Evolutionary conservation across 1,284 basidiomycete species (phyloP).

Genomic region (Apiotrichum veenhuisii): DNA sequence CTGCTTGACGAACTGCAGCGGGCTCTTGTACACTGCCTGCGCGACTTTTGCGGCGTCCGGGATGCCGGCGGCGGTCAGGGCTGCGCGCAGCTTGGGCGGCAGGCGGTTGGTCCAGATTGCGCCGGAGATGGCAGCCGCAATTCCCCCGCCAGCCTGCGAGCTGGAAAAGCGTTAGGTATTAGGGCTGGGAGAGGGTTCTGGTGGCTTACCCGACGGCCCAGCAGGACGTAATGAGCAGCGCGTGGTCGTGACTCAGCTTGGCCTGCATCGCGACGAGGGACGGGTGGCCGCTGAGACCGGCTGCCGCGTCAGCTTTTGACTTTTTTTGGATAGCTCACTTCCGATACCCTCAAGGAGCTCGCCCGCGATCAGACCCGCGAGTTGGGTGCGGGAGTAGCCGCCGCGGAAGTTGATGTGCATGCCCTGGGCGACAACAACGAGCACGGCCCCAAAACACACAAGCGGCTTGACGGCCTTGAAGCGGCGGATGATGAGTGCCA

Average conservation of each 20-base stretch:
- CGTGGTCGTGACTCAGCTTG: conserved; percentile 20
- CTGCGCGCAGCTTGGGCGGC: conserved; percentile 20
- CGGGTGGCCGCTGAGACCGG: conserved; percentile 48
- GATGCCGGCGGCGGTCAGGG: conserved; percentile 20
- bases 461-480: conserved; percentile 49
- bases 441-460: conserved; percentile 38
- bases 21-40: conserved; percentile 35
- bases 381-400: conserved; percentile 26
- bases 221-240: conserved; percentile 17
- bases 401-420: conserved; percentile 51
- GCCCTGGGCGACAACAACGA: conserved; percentile 44
- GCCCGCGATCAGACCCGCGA: conserved; percentile 45
- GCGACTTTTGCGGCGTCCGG: conserved; percentile 30
- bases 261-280: conserved; percentile 18
- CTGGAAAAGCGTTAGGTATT: neutral
- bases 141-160: conserved; percentile 28
- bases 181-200: neutral
- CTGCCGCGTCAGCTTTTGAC: conserved; percentile 3
- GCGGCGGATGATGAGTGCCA: conserved; percentile 45
- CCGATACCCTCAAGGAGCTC: conserved; percentile 51
- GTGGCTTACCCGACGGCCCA: conserved; percentile 9
- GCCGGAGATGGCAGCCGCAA: conserved; percentile 46
- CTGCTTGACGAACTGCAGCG: conserved; percentile 34
- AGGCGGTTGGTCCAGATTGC: conserved; percentile 43
- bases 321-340: conserved; percentile 23